phyloP scores from a whole-genome alignment of 176 grass and related monocot genomes.

The Luzula sylvatica region DNA sequence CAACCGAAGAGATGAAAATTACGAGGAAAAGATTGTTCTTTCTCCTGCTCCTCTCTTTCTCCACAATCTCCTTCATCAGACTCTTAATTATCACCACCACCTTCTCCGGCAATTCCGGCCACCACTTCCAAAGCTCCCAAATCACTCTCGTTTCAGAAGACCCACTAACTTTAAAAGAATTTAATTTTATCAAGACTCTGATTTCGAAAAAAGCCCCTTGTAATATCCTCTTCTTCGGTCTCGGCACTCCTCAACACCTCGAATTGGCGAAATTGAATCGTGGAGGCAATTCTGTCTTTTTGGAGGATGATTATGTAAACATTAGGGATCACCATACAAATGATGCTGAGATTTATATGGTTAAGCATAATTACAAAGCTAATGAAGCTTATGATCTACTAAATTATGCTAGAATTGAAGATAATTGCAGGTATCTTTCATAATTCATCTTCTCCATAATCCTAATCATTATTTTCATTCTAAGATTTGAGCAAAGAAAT shows the following conservation, averaged over 20 bases:
- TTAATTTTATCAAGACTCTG: constrained; percentile 18
- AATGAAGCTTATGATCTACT: constrained; percentile 31
- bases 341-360: constrained; percentile 17
- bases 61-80: constrained; percentile 27
- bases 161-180: constrained; percentile 28
- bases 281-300: constrained; percentile 23
- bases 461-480: too few relatives aligned
- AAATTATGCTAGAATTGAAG: constrained; percentile 18
- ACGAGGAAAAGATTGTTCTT: constrained; percentile 25
- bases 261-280: constrained; percentile 21
- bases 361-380: constrained; percentile 18
- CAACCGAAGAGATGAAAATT: constrained; percentile 4
- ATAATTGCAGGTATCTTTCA: constrained; percentile 14
- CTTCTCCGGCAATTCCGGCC: constrained; percentile 4
- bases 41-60: constrained; percentile 21
- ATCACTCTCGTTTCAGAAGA: constrained; percentile 7
- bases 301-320: constrained; percentile 25
- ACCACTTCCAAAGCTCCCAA: not conserved
- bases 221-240: constrained; percentile 37
- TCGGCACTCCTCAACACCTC: constrained; percentile 24
- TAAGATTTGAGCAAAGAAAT: too few relatives aligned
- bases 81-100: constrained; percentile 25
- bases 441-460: too few relatives aligned
- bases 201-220: constrained; percentile 26
- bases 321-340: constrained; percentile 4